Evolutionary conservation across 257 asterid genomes (phyloP).

Genomic region (Solanum sitiens): DNA sequence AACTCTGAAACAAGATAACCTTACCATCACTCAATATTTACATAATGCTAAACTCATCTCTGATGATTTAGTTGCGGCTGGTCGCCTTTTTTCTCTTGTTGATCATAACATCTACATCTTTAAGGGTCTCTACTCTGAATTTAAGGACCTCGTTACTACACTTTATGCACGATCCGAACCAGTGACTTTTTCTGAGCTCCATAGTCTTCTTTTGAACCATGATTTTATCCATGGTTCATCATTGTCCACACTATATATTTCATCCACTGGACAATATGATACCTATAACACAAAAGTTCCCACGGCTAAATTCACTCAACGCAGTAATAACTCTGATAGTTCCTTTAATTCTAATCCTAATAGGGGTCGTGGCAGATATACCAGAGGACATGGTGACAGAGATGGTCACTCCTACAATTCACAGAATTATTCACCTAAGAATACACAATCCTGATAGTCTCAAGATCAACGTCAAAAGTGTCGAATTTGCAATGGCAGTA

Average conservation of each 20-base stretch:
- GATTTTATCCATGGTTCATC: not conserved
- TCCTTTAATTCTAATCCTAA: not conserved
- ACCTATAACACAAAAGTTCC: not conserved
- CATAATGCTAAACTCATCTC: not conserved
- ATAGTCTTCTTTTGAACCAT: not conserved
- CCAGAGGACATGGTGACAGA: not conserved
- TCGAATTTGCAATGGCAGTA: not conserved
- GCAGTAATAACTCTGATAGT: not conserved
- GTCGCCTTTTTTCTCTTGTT: too few relatives aligned
- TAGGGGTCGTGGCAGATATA: not conserved
- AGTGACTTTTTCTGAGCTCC: not conserved
- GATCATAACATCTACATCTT: not conserved
- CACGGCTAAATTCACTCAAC: not conserved
- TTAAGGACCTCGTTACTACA: not conserved
- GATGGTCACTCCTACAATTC: not conserved
- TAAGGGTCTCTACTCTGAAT: not conserved
- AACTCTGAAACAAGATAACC: not conserved
- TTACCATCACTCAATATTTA: not conserved
- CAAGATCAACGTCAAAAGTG: not conserved
- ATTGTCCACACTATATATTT: not conserved
- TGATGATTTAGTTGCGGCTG: not conserved
- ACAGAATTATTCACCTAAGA: not conserved
- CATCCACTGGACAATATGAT: not conserved
- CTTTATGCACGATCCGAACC: not conserved
- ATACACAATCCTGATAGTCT: not conserved